Evolutionary conservation across 176 grass and related monocot species (phyloP), one percentile per base, ranked within the genome.

Genomic region (Cenchrus fungigraminus): DNA sequence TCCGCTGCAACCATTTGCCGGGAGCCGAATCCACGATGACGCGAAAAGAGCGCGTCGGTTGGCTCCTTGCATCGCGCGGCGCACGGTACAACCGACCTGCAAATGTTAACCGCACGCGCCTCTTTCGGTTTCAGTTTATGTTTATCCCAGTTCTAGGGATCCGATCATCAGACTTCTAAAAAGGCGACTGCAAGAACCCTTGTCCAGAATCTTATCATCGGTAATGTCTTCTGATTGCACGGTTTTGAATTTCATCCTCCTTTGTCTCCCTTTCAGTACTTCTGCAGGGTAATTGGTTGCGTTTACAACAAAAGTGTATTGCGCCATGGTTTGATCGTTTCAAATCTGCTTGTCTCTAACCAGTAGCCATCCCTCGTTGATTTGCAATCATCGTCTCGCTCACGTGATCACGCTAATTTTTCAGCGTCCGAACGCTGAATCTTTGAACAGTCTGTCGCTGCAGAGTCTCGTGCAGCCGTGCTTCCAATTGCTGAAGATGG

Each of bases 401-500:
- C 53, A 6, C 15, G 11, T 42, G 13, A 10, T 6, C 56, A 6
- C 1, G 0, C 65, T 74, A 49, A 8, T 29, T 32, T 67, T 67
- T 57, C 49, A 87, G 7, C 3, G 7, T 8, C 17, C 9, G 31
- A 34, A 37, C 50, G 4, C n/a, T 15, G 9, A 51, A 65, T 49
- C 1, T 65, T 9, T 82, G 37, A 42, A 71, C 47, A 64, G 6
- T 37, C 9, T 4, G 1, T 11, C 49, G 43, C 63, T 56, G 43
- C 63, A 82, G 63, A 68, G 2, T 19, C 29, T 29, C 44, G 44
- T 45, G 0, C 1, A 25, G 22, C 31, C 31, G 11, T 1, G 40
- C 5, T 73, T 22, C 25, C 46, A 80, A 32, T 72, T 44, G 16
- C 16, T 43, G 71, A 80, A 86, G 83, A 98, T 95, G 93, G 89